Evolutionary conservation across 2,329 filamentous ascomycete genomes (phyloP).

Genomic region (Beauveria sp.): DNA sequence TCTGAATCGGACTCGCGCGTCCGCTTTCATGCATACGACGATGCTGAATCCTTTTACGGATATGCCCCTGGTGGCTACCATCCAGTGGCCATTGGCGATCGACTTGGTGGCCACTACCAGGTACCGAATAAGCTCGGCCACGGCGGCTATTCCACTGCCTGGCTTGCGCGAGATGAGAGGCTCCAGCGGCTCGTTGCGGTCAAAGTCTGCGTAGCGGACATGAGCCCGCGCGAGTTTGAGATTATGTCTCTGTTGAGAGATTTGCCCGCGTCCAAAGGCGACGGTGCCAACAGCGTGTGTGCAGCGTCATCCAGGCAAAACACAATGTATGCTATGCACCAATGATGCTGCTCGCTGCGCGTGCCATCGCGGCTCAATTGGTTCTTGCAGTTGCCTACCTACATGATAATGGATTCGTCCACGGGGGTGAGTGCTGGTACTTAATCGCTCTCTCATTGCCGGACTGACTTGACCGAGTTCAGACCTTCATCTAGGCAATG

Average conservation of each 20-base stretch:
- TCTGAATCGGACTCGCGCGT: not conserved
- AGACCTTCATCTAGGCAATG: constrained; percentile 19
- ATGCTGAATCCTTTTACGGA: not conserved
- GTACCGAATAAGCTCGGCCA: constrained; percentile 31
- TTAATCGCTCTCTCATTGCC: not conserved
- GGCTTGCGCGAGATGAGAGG: constrained; percentile 28
- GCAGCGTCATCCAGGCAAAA: constrained; percentile 12
- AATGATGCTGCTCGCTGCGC: constrained; percentile 15
- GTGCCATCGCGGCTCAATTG: constrained; percentile 15
- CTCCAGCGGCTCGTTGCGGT: constrained; percentile 12
- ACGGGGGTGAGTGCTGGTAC: not conserved
- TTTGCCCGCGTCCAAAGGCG: not conserved
- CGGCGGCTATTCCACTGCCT: constrained; percentile 31
- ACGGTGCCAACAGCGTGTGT: not conserved
- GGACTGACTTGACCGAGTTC: not conserved
- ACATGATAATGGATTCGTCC: constrained; percentile 17
- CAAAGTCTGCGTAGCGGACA: constrained; percentile 9
- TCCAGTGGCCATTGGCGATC: not conserved
- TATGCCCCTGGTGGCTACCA: constrained; percentile 4
- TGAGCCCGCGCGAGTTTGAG: not conserved
- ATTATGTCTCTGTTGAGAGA: not conserved
- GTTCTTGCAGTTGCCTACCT: constrained; percentile 19
- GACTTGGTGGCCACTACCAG: constrained; percentile 22
- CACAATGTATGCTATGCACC: not conserved
- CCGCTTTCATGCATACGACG: not conserved